Base-by-base conservation (phyloP, 129 eudicot genomes). In the Gnaphalium uliginosum region DNA sequence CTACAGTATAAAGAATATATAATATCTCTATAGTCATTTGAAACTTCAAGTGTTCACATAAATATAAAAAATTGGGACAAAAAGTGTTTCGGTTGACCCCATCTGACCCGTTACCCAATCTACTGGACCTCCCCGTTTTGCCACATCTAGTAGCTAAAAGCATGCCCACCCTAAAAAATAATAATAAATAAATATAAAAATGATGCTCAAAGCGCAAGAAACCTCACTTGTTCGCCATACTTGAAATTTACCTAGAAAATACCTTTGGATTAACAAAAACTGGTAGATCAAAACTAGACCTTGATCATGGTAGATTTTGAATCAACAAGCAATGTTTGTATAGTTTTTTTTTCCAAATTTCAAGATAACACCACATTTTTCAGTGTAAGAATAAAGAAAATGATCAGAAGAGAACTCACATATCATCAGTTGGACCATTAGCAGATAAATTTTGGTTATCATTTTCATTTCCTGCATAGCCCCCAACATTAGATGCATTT, bases 401-500 rank as follows among this genome's bases (percentile, higher is more conserved):
- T 27, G 25, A 26, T 54, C 1, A 54, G n/a, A 70, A 73, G 25
- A 69, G 18, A 69, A 84, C 98, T 84, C 75, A 91, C 98, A 82
- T 81, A 15, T 88, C 84, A 80, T 60, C 78, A 15, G 76, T 68
- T 65, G 85, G 81, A 77, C 65, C 85, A 69, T 70, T 74, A 35
- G 72, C 76, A 63, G 85, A 77, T 29, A 79, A 30, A 71, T 69
- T 85, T 74, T 85, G 88, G 74, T 63, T 68, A 57, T 84, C 82
- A 71, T 85, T 81, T 78, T 76, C 89, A 41, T 84, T 75, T 53
- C 82, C 93, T 82, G 85, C 97, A 76, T 76, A 89, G 56, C 85
- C 87, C n/a, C 94, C 93, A 70, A 83, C 86, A 82, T 85, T 94
- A 57, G 92, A 88, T 66, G 98, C 96, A 74, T 88, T 84, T 37